Evolutionary conservation across 192 early-diverging fungal species (phyloP).

Genomic region (Podila clonocystis): DNA sequence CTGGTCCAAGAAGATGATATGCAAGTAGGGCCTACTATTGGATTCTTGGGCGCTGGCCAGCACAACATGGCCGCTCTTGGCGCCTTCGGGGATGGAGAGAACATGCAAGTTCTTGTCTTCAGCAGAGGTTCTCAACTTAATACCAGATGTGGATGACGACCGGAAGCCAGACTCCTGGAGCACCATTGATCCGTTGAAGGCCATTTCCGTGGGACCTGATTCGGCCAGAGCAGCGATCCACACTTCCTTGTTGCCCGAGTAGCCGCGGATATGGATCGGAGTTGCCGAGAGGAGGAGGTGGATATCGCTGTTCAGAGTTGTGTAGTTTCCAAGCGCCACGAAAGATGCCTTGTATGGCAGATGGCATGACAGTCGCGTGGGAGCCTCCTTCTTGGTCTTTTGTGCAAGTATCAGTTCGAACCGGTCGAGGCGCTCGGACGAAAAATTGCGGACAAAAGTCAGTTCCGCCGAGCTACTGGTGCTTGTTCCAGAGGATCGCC

Average conservation of each 20-base stretch:
- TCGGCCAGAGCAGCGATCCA: constrained; percentile 70
- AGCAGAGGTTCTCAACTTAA: constrained; percentile 9
- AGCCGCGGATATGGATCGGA: constrained; percentile 62
- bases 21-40: constrained; percentile 48
- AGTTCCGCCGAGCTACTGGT: constrained; percentile 48
- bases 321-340: constrained; percentile 71
- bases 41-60: constrained; percentile 17
- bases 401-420: constrained; percentile 53
- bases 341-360: constrained; percentile 71
- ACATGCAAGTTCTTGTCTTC: constrained; percentile 12
- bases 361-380: constrained; percentile 49
- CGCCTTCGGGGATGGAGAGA: constrained; percentile 26
- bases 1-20: constrained; percentile 32
- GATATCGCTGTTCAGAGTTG: constrained; percentile 53
- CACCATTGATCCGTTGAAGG: constrained; percentile 62
- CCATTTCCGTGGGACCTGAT: constrained; percentile 62
- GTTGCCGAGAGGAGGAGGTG: constrained; percentile 65
- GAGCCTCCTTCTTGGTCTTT: not conserved
- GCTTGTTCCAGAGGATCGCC: constrained; percentile 23
- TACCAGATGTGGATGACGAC: constrained; percentile 9
- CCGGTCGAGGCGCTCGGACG: constrained; percentile 34
- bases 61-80: constrained; percentile 18
- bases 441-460: constrained; percentile 78
- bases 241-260: constrained; percentile 56
- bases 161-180: constrained; percentile 50